Conservation (phyloP, 495 filamentous ascomycete species). For the Aspergillus coremiiformis region DNA sequence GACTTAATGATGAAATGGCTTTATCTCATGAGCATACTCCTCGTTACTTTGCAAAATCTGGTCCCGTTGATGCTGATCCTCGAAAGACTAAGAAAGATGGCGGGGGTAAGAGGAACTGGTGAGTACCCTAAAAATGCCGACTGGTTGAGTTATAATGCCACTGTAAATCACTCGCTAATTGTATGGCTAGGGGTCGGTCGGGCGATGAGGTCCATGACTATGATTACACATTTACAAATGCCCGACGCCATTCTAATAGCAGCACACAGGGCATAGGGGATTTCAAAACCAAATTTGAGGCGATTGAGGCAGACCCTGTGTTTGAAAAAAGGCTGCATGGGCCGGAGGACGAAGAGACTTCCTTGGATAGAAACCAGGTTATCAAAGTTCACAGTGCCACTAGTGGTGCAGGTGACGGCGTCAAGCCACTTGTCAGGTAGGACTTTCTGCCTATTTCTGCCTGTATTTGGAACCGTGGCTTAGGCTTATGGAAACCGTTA, state of each 20-base stretch:
- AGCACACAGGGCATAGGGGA: conserved; percentile 59
- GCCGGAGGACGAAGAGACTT: conserved; percentile 29
- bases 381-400: conserved; percentile 23
- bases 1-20: conserved; percentile 56
- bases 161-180: conserved; percentile 4
- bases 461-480: background rate
- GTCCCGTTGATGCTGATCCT: conserved; percentile 72
- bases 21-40: conserved; percentile 64
- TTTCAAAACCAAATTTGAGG: conserved; percentile 86
- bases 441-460: background rate
- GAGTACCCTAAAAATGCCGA: conserved; percentile 21
- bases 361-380: conserved; percentile 7
- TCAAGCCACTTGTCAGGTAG: background rate
- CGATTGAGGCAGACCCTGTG: conserved; percentile 73
- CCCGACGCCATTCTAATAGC: conserved; percentile 88
- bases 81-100: conserved; percentile 97
- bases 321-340: conserved; percentile 81
- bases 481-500: background rate
- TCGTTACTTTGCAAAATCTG: conserved; percentile 86
- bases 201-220: conserved; percentile 80
- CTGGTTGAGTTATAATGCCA: background rate
- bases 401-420: conserved; percentile 9
- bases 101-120: conserved; percentile 91
- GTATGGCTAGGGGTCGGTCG: conserved; percentile 58
- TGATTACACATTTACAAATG: conserved; percentile 70